These are phyloP conservation scores for Calendula officinalis DNA, from an alignment of 129 eudicot genomes.

Conservation along the genomic window DNA sequence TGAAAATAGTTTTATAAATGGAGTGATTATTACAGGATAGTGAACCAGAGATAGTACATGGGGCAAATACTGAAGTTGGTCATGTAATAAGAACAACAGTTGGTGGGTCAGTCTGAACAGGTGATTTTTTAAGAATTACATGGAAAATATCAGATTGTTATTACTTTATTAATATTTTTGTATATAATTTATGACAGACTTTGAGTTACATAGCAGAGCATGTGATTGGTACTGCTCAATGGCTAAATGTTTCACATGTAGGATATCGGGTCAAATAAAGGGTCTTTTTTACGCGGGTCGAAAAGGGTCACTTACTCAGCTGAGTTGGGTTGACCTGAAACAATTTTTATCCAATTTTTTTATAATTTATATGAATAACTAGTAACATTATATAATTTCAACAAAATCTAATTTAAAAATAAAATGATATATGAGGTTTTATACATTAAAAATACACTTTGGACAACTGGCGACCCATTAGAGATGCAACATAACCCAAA, in stretches of 20 bases:
- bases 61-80: conserved; percentile 90
- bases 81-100: conserved; percentile 86
- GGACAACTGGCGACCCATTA: not conserved
- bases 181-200: conserved; percentile 44
- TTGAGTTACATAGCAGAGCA: conserved; percentile 97
- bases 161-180: not conserved
- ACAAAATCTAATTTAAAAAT: too few relatives aligned
- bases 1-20: not conserved
- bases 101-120: conserved; percentile 97
- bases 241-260: not conserved
- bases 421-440: not conserved
- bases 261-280: not conserved
- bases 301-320: not conserved
- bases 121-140: conserved; percentile 30
- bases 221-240: conserved; percentile 58
- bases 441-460: not conserved
- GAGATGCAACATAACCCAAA: not conserved
- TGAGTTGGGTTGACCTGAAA: not conserved
- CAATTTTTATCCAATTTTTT: too few relatives aligned
- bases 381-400: too few relatives aligned
- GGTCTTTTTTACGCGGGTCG: not conserved
- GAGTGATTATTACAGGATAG: conserved; percentile 60
- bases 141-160: not conserved
- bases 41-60: conserved; percentile 87
- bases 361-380: too few relatives aligned